Evolutionary conservation across 257 asterid genomes (phyloP), one percentile per base, ranked within the genome.

Genomic region (Agastache rugosa): DNA sequence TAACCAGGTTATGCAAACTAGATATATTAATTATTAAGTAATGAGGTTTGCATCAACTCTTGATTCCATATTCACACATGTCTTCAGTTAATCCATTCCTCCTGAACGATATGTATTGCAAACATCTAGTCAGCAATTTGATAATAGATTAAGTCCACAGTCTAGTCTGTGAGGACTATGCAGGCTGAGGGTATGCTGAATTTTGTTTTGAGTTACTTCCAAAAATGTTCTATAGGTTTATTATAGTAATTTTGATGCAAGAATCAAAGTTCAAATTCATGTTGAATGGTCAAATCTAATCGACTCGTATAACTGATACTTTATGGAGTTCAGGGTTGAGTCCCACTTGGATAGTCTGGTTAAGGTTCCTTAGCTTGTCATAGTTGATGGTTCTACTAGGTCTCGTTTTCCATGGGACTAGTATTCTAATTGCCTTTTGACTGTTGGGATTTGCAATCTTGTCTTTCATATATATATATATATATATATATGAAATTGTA

Each of bases 381-480:
- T 37, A 54, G 54, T 54, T 42, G 37, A 53, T 47, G 65, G 35
- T 59, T 29, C 64, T 54, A 71, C 61, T 22, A 27, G 63, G 22
- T 37, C 19, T 63, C 37, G n/a, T 42, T 25, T 35, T 58, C 53
- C 23, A 29, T 56, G 34, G 55, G 19, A 22, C 34, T 41, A 67
- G 35, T 19, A 17, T n/a, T 64, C 11, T 44, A 45, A 42, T 25
- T 63, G 50, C 71, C 61, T 42, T 35, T 27, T 12, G 78, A 59
- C 48, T 63, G 47, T 63, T 64, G 54, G 44, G 12, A 63, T 54
- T 53, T 34, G 67, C 64, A 65, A 56, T 56, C 22, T 22, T 54
- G 29, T 69, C 17, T 63, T 63, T 9, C 37, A 22, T 3, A 27
- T 47, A 35, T 35, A 31, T 1, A 3, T 11, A 20, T 9, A 10